phyloP scores from a whole-genome alignment of 371 early-diverging fungal species.

The Basidiobolus meristosporus region DNA sequence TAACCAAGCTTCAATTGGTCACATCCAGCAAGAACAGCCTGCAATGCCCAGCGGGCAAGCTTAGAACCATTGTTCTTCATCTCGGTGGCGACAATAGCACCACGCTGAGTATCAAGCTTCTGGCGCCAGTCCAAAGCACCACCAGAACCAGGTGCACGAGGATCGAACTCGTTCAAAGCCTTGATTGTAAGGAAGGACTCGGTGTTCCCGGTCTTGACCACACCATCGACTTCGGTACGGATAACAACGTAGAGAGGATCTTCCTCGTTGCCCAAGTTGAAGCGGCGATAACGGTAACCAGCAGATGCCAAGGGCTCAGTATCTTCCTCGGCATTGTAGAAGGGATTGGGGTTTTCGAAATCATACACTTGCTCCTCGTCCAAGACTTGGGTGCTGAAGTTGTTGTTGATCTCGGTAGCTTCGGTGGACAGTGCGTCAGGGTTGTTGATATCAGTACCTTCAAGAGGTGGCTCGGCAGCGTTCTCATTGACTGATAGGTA shows the following conservation, averaged over 20 bases:
- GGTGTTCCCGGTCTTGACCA: constrained; percentile 32
- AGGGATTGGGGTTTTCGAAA: constrained; percentile 60
- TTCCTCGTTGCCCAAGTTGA: constrained; percentile 29
- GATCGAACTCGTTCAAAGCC: constrained; percentile 86
- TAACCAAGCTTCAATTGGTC: constrained; percentile 83
- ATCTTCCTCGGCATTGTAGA: constrained; percentile 28
- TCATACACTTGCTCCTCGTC: constrained; percentile 9
- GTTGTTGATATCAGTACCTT: constrained; percentile 69
- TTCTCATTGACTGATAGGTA: constrained; percentile 83
- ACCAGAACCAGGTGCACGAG: constrained; percentile 67
- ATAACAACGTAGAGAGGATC: constrained; percentile 40
- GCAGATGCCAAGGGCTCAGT: constrained; percentile 41
- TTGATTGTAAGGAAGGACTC: constrained; percentile 48
- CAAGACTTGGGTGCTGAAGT: constrained; percentile 71
- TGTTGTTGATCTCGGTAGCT: constrained; percentile 74
- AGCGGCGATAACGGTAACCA: constrained; percentile 77
- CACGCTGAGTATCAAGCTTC: constrained; percentile 87
- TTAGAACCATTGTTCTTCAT: constrained; percentile 95
- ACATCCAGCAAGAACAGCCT: constrained; percentile 71
- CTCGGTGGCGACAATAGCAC: constrained; percentile 91
- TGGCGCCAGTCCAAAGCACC: constrained; percentile 88
- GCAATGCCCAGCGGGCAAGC: constrained; percentile 85
- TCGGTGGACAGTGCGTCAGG: constrained; percentile 71
- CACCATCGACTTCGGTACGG: constrained; percentile 82
- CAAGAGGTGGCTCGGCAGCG: constrained; percentile 77